Evolutionary conservation across 257 asterid species (phyloP), one percentile per base, ranked within the genome.

Genomic region (Solanum neorickii): DNA sequence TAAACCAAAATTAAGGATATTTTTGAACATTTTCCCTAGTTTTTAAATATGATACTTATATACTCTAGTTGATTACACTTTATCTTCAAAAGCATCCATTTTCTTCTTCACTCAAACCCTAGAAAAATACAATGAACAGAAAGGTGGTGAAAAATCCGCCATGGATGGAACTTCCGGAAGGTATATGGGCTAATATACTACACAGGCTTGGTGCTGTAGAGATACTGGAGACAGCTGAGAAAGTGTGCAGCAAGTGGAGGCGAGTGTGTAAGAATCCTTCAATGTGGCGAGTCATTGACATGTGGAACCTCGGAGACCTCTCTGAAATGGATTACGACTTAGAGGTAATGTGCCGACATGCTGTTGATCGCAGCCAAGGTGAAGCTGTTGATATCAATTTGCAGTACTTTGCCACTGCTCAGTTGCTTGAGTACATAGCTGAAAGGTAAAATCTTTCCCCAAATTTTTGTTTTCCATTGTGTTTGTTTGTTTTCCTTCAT

Each of bases 81-180:
- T 2, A 37, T 37, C 39, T 37, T 37, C 39, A 37, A 37, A 37
- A 37, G 7, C 39, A 37, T 37, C 39, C 39, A 37, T 37, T 37
- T 37, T 35, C 39, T 37, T 37, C 7, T 5, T 37, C 39, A 37
- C 39, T 37, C 39, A 37, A 37, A 65, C 72, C 72, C 72, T 65
- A 65, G 72, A 68, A 68, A 15, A 11, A 25, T n/a, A 65, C 35
- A 2, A 65, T 65, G 73, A 68, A 68, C 3, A 68, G 75, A 27
- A 68, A 68, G 39, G 11, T 7, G 76, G 76, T 29, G 41, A 69
- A 69, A 8, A 72, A 5, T 15, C 93, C 93, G 39, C 90, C 92
- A 65, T 94, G 94, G 97, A 21, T 86, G 65, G 94, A 93, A 31
- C 86, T 94, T 80, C 95, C 95, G 12, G 89, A 66, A 29, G 94